These are phyloP conservation scores for Corylus heterophylla DNA, from an alignment of 306 rosid genomes.

Conservation along the genomic window DNA sequence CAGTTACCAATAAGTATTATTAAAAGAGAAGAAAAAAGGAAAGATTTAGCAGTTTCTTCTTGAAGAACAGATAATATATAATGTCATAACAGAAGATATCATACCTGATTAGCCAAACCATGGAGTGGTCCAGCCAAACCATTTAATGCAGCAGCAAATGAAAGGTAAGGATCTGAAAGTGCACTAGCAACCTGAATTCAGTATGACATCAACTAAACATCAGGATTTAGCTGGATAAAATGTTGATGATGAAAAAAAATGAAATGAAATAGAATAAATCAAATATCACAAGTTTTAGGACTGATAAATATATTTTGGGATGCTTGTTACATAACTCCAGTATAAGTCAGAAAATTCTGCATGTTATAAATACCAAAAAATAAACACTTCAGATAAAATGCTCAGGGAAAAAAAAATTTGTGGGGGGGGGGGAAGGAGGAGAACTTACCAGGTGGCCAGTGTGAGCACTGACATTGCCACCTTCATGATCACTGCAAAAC, in stretches of 20 bases:
- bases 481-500: conserved; percentile 93
- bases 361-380: conserved; percentile 4
- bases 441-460: conserved; percentile 84
- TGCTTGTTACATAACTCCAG: not conserved
- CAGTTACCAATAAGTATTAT: not conserved
- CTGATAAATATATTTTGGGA: conserved; percentile 9
- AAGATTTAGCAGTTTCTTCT: not conserved
- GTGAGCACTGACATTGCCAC: conserved; percentile 98
- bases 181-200: conserved; percentile 84
- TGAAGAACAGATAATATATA: not conserved
- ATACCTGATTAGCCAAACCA: conserved; percentile 99
- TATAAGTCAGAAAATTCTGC: not conserved
- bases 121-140: conserved; percentile 99
- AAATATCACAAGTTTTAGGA: not conserved
- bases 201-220: conserved; percentile 24
- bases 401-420: conserved; percentile 15
- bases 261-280: not conserved
- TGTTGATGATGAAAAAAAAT: not conserved
- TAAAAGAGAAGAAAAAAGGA: conserved; percentile 8
- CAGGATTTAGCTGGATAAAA: conserved; percentile 9
- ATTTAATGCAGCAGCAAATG: conserved; percentile 95
- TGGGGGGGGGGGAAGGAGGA: too few relatives aligned
- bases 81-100: conserved; percentile 19
- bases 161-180: conserved; percentile 94
- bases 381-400: not conserved